Conservation (phyloP, 2,329 filamentous ascomycete genomes). For the Ceratocystis ficicola region DNA sequence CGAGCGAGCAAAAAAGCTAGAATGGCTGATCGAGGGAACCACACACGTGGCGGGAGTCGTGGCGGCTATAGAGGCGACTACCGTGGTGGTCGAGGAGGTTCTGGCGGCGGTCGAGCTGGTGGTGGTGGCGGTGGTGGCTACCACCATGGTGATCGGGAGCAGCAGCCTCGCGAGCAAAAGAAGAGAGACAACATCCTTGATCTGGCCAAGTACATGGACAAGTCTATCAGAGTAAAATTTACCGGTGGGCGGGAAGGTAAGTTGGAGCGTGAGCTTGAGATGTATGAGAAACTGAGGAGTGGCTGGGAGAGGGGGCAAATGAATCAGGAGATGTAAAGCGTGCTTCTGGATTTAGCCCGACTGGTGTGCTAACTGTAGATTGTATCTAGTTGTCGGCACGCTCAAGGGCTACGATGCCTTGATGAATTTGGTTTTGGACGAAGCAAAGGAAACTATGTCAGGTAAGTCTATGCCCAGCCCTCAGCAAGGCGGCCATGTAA, state of each 20-base stretch:
- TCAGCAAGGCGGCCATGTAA: neutral
- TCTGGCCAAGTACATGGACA: constrained; percentile 91
- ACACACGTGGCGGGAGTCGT: constrained; percentile 38
- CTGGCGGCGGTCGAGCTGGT: constrained; percentile 37
- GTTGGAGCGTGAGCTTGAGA: constrained; percentile 24
- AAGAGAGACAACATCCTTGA: constrained; percentile 94
- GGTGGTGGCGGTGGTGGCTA: constrained; percentile 38
- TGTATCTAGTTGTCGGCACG: constrained; percentile 61
- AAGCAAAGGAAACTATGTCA: constrained; percentile 79
- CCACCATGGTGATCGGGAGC: constrained; percentile 30
- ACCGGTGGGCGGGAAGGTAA: constrained; percentile 83
- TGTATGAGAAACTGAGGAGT: neutral
- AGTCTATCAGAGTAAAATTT: constrained; percentile 90
- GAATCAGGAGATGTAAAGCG: neutral
- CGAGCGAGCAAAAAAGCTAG: neutral
- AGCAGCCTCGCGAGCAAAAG: constrained; percentile 63
- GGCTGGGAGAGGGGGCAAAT: neutral
- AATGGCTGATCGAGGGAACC: constrained; percentile 23
- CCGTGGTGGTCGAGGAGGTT: constrained; percentile 34
- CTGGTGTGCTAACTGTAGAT: constrained; percentile 17
- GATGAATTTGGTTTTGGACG: constrained; percentile 94
- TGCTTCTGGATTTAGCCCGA: neutral
- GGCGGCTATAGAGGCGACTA: constrained; percentile 31
- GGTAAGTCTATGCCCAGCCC: constrained; percentile 40
- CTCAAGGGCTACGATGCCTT: constrained; percentile 94